phyloP scores from a whole-genome alignment of 179 eudicot genomes.

The Patellifolia procumbens region DNA sequence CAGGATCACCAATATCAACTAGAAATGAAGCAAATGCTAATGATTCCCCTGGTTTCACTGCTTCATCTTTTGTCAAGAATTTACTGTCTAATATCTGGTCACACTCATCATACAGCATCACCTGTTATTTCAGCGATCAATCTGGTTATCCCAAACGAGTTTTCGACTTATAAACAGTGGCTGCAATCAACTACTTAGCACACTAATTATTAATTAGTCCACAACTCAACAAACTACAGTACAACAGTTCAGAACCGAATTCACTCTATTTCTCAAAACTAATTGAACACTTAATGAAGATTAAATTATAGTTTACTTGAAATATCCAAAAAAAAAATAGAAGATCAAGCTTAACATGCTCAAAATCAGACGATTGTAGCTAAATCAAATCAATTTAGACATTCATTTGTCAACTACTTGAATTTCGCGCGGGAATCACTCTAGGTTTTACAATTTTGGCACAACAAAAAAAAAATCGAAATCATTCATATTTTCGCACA shows the following conservation, averaged over 20 bases:
- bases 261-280: too few relatives aligned
- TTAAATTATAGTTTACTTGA: background rate
- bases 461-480: background rate
- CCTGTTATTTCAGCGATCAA: constrained; percentile 36
- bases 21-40: constrained; percentile 60
- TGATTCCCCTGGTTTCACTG: constrained; percentile 57
- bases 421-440: background rate
- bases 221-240: background rate
- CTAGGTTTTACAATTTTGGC: background rate
- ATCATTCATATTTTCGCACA: background rate
- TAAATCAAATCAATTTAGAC: background rate
- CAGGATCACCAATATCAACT: constrained; percentile 70
- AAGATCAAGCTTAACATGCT: too few relatives aligned
- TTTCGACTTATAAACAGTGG: background rate
- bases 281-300: background rate
- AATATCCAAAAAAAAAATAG: too few relatives aligned
- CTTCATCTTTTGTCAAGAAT: constrained; percentile 58
- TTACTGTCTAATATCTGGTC: constrained; percentile 59
- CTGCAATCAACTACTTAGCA: background rate
- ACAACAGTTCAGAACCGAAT: background rate
- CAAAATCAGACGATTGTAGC: background rate
- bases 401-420: background rate
- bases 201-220: background rate
- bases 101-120: constrained; percentile 67
- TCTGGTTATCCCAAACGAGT: background rate